These are phyloP conservation scores for Kwoniella shivajii DNA, from an alignment of 1,284 basidiomycete genomes.

Conservation along the genomic window DNA sequence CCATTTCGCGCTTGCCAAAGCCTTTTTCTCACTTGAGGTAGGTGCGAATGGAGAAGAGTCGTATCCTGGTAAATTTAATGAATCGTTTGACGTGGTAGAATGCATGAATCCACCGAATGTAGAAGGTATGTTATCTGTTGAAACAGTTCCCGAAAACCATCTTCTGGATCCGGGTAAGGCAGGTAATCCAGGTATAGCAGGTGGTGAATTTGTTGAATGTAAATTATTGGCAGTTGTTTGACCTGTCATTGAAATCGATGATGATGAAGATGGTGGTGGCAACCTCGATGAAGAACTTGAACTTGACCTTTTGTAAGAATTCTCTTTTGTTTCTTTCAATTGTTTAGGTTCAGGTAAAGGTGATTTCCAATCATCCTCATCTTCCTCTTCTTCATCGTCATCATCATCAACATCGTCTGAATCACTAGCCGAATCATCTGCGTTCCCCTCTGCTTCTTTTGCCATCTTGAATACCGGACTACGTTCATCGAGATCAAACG, in stretches of 20 bases:
- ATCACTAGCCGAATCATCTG: slow-evolving; percentile 34
- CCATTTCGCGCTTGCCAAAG: slow-evolving; percentile 44
- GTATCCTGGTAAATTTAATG: slow-evolving; percentile 30
- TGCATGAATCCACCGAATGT: slow-evolving; percentile 27
- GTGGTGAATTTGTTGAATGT: slow-evolving; percentile 7
- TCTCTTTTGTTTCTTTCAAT: slow-evolving; percentile 3
- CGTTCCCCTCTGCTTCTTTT: background rate
- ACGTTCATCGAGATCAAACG: slow-evolving; percentile 16
- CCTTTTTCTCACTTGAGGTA: slow-evolving; percentile 49
- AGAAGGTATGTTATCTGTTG: slow-evolving; percentile 34
- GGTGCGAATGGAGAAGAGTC: slow-evolving; percentile 47
- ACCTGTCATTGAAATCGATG: background rate
- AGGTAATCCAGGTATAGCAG: slow-evolving; percentile 21
- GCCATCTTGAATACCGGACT: background rate
- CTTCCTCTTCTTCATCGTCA: slow-evolving; percentile 29
- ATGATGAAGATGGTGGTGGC: background rate
- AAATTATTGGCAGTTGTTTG: background rate
- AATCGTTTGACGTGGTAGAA: slow-evolving; percentile 45
- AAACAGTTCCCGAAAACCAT: slow-evolving; percentile 45
- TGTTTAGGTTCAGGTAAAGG: slow-evolving; percentile 12
- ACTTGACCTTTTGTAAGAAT: slow-evolving; percentile 6
- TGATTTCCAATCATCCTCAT: slow-evolving; percentile 32
- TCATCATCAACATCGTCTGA: slow-evolving; percentile 23
- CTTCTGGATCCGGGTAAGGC: slow-evolving; percentile 30
- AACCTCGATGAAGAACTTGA: slow-evolving; percentile 2